Evolutionary conservation across 164 flowering plant species (phyloP).

Genomic region (Cinnamomum chago): DNA sequence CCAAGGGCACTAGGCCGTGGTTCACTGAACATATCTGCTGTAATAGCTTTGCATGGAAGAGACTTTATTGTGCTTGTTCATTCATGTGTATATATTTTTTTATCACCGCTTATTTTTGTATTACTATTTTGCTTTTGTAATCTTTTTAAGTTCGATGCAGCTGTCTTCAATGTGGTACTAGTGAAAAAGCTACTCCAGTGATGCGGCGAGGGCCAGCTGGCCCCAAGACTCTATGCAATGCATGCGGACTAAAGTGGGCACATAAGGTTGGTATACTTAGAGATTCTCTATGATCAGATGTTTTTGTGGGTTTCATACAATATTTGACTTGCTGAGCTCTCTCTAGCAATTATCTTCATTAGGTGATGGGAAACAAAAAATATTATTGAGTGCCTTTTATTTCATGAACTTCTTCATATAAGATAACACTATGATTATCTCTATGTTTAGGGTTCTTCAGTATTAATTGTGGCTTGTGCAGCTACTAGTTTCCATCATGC

Average conservation of each 20-base stretch:
- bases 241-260: conserved; percentile 23
- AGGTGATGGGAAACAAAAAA: too few species aligned
- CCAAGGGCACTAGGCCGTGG: background rate
- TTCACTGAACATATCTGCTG: background rate
- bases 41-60: background rate
- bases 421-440: too few species aligned
- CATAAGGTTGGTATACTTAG: conserved; percentile 12
- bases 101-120: background rate
- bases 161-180: conserved; percentile 16
- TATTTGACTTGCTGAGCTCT: background rate
- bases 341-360: too few species aligned
- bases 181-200: conserved; percentile 17
- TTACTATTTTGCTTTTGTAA: background rate
- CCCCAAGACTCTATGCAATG: conserved; percentile 18
- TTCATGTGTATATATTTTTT: too few species aligned
- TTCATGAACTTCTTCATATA: too few species aligned
- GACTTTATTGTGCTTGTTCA: background rate
- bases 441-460: too few species aligned
- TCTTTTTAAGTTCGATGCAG: background rate
- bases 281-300: background rate
- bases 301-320: background rate
- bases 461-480: too few species aligned
- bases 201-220: conserved; percentile 21
- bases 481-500: too few species aligned
- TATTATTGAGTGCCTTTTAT: too few species aligned